These are phyloP conservation scores for Cyberlindnera euphorbiae DNA, from an alignment of 805 yeast species.

Conservation along the genomic window DNA sequence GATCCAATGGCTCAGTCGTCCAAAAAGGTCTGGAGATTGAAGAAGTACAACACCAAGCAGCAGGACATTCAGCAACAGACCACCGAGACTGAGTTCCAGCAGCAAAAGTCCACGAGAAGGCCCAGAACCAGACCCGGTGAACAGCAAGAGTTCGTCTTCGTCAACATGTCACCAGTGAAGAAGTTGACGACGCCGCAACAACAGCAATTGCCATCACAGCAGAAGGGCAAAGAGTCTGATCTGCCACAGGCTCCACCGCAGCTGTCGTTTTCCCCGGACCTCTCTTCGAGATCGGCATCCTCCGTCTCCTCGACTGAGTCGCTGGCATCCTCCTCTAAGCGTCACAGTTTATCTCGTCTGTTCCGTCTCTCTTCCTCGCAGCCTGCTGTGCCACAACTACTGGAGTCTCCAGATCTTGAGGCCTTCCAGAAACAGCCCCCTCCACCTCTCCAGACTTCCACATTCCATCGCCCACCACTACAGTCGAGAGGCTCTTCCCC, in stretches of 20 bases:
- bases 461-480: conserved; percentile 1
- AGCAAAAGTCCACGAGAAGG: conserved; percentile 23
- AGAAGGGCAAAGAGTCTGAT: no score
- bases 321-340: conserved; percentile 1
- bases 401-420: conserved; percentile 11
- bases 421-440: background rate
- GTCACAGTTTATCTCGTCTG: conserved; percentile 10
- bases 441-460: background rate
- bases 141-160: conserved; percentile 27
- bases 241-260: background rate
- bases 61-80: conserved; percentile 24
- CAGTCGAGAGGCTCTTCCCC: conserved; percentile 5
- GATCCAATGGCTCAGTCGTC: conserved; percentile 14
- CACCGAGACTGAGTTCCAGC: conserved; percentile 23
- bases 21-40: conserved; percentile 26
- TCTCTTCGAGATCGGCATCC: background rate
- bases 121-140: conserved; percentile 25
- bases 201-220: no score
- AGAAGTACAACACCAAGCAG: conserved; percentile 21
- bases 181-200: conserved; percentile 3
- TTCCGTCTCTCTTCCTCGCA: conserved; percentile 11
- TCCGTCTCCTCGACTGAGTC: conserved; percentile 1
- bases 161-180: conserved; percentile 27
- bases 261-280: background rate
- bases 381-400: conserved; percentile 5